Conservation (phyloP, 371 early-diverging fungal genomes). For the Fennellomyces sp. region DNA sequence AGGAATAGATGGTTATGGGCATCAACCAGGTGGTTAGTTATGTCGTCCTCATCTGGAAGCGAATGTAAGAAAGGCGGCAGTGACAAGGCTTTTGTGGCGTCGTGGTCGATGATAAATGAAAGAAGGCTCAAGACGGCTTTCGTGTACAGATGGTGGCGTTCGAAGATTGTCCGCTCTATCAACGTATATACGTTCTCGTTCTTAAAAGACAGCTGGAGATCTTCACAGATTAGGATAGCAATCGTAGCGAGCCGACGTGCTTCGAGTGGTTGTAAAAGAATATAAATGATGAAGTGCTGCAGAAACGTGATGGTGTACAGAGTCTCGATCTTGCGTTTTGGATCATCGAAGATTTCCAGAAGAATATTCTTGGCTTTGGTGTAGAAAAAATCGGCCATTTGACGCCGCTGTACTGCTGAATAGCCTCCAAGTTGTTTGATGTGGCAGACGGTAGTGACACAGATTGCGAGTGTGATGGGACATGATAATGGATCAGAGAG, state of each 20-base stretch:
- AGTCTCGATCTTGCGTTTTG: slow-evolving; percentile 16
- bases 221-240: neutral
- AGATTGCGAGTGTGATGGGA: slow-evolving; percentile 16
- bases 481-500: slow-evolving; percentile 10
- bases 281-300: neutral
- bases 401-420: slow-evolving; percentile 2
- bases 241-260: slow-evolving; percentile 1
- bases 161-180: neutral
- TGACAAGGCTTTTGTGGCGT: neutral
- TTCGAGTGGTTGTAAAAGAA: neutral
- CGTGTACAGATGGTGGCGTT: neutral
- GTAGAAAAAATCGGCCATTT: slow-evolving; percentile 19
- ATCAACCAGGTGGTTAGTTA: neutral
- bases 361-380: slow-evolving; percentile 4
- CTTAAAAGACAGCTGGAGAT: neutral
- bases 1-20: too few relatives aligned
- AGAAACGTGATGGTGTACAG: slow-evolving; percentile 4
- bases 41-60: neutral
- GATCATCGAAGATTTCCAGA: slow-evolving; percentile 24
- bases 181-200: neutral
- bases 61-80: too few relatives aligned
- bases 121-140: neutral
- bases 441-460: neutral
- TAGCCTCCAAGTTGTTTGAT: neutral
- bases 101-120: neutral